Base-by-base conservation (phyloP, 2,329 filamentous ascomycete genomes). In the Aspergillus transmontanensis region DNA sequence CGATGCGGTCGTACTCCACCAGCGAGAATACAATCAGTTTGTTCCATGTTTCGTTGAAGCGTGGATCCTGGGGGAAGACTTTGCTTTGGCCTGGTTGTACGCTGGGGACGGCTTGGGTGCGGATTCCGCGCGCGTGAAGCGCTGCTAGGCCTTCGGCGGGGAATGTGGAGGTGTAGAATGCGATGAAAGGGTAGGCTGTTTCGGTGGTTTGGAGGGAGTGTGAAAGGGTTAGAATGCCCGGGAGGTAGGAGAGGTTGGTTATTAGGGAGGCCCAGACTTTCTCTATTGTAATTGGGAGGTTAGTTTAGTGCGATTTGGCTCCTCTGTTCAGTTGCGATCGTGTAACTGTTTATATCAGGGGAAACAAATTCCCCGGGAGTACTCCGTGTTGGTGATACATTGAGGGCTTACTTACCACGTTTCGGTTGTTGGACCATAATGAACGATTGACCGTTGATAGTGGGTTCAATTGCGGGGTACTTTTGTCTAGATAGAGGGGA, bases 31-130 rank as follows among this genome's bases (percentile, higher is more conserved):
- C 88, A 19, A 89, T 86, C 32, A 97, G 86, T 80, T 96, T 97
- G 78, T 86, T 91, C 92, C 93, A 97, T 83, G 90, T 93, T 78
- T 96, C 92, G 79, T 92, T 90, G 84, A 96, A 96, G 69, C 93
- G 89, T 57, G 90, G 89, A 77, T 96, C 93, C 65, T 90, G 86
- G 71, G 82, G 85, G 81, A 88, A 96, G 79, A 91, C 89, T 64
- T 88, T 89, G 57, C 81, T 76, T 39, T 83, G 78, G 2, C 85
- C 84, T 1, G 93, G 92, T 12, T 91, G 82, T 45, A 97, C 85
- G 77, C 91, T 91, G 56, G 88, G 86, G 70, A 96, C 88, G 70
- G 83, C 86, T 77, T 90, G 87, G 63, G 86, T 86, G 32, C 87
- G 83, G 68, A 96, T 94, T 58, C 85, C 83, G 67, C 93, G 89